Evolutionary conservation across 495 filamentous ascomycete species (phyloP).

Genomic region (Sordaria brevicollis): DNA sequence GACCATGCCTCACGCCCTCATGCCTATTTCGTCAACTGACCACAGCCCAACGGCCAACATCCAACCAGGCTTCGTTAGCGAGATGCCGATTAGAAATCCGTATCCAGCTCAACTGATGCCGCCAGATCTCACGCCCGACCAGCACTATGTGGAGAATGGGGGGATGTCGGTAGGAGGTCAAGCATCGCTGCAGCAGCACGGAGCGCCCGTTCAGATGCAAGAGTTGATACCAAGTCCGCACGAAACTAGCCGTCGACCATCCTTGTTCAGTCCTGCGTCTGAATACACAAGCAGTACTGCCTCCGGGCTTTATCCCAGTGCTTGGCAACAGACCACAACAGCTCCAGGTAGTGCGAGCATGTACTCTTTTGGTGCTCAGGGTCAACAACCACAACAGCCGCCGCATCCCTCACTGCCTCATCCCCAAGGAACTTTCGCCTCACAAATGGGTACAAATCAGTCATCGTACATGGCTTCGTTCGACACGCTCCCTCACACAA

Average conservation of each 20-base stretch:
- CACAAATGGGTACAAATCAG: conserved; percentile 9
- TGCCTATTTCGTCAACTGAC: conserved; percentile 16
- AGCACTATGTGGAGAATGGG: conserved; percentile 24
- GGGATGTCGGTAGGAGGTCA: conserved; percentile 12
- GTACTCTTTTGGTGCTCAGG: conserved; percentile 18
- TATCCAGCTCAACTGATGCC: conserved; percentile 18
- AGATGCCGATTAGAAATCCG: conserved; percentile 18
- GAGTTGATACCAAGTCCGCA: conserved; percentile 29
- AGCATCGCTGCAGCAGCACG: conserved; percentile 10
- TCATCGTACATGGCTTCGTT: conserved; percentile 17
- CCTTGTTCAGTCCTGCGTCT: conserved; percentile 21
- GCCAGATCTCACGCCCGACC: conserved; percentile 18
- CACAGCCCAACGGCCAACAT: conserved; percentile 24
- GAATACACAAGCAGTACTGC: conserved; percentile 25
- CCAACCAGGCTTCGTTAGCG: conserved; percentile 17
- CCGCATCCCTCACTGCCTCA: conserved; percentile 2
- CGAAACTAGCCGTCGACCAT: conserved; percentile 23
- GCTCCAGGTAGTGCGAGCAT: conserved; percentile 17
- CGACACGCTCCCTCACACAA: conserved; percentile 18
- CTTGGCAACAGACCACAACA: conserved; percentile 19
- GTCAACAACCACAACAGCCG: conserved; percentile 8
- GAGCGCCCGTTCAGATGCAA: conserved; percentile 17
- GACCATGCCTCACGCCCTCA: conserved; percentile 12
- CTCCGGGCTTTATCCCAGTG: conserved; percentile 18
- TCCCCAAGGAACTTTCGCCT: conserved; percentile 12